A percentile compares a stretch with the other conserved stretches of the same genome.
These are phyloP conservation scores for Amphicarpaea edgeworthii DNA, from an alignment of 306 rosid species.

Conservation along the genomic window DNA sequence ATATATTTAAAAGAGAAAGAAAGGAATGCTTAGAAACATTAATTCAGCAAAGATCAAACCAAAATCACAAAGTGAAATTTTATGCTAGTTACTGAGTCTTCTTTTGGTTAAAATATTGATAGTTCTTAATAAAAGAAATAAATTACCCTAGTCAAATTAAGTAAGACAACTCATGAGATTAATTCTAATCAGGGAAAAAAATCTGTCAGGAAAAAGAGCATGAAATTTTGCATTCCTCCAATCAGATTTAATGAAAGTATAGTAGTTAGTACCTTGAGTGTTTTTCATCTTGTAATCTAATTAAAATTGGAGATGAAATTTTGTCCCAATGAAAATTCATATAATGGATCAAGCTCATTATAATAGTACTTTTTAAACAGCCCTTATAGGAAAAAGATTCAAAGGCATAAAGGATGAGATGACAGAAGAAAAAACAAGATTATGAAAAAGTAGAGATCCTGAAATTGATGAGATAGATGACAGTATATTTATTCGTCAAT, in stretches of 20 bases:
- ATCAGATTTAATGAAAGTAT: background rate
- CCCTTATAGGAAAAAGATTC: background rate
- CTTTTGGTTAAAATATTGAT: background rate
- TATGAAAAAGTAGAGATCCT: background rate
- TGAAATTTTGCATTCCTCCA: background rate
- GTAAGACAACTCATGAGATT: background rate
- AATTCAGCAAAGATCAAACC: background rate
- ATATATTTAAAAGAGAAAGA: background rate
- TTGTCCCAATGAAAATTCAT: background rate
- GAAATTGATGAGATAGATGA: background rate
- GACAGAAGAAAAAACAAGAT: too few species aligned
- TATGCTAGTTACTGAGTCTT: background rate
- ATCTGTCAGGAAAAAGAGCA: background rate
- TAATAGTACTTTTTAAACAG: background rate
- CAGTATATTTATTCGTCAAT: background rate
- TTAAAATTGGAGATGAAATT: background rate
- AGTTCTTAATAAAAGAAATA: background rate
- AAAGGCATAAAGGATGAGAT: background rate
- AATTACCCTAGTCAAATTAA: conserved; percentile 7
- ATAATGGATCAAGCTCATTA: background rate
- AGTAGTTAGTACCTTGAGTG: background rate
- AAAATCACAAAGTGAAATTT: background rate
- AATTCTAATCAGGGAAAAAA: background rate
- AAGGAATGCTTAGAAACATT: background rate
- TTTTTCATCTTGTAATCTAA: background rate